Base-by-base conservation (phyloP, 495 filamentous ascomycete species). In the Xylaria flabelliformis region DNA sequence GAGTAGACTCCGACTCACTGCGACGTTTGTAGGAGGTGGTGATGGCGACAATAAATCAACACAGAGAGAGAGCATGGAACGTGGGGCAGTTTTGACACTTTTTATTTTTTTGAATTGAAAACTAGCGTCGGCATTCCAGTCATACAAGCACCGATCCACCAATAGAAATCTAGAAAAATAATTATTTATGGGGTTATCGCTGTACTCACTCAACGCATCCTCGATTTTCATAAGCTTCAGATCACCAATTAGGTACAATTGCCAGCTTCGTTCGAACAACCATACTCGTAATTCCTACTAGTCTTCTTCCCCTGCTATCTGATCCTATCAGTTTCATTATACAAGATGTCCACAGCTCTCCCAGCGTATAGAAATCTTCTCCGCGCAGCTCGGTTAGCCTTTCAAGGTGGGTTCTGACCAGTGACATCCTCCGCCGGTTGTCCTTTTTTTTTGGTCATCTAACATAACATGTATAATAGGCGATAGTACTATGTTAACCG, bases 301-400 rank as follows among this genome's bases (percentile, higher is more conserved):
- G 13, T 29, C 12, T 4, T 10, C 1, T 4, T 55, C 15, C 2
- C 63, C 26, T 32, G 3, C 4, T 36, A 13, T 24, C 29, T 32
- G 9, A 34, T 9, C 29, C 17, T 19, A 4, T 15, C n/a, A 41
- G 29, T 21, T 24, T 13, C 2, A 46, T 65, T 32, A 13, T 46
- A 10, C 34, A 62, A 39, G 2, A 72, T 76, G 74, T 75, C 61
- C 68, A 91, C 93, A 82, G 92, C 95, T 4, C 79, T 94, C 2
- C 85, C 86, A 76, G 93, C 94, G 21, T 99, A 98, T 82, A 87
- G 95, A 73, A 85, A 92, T 71, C 81, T 99, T 41, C 86, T 97
- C 70, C 96, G 97, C 63, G 91, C 94, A 34, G 90, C 93, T 41
- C 85, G 90, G 39, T 84, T 95, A 70, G 95, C 94, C 55, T 98